Evolutionary conservation across 2,329 filamentous ascomycete species (phyloP), one percentile per base, ranked within the genome.

Genomic region (Zasmidium citrigriseum): DNA sequence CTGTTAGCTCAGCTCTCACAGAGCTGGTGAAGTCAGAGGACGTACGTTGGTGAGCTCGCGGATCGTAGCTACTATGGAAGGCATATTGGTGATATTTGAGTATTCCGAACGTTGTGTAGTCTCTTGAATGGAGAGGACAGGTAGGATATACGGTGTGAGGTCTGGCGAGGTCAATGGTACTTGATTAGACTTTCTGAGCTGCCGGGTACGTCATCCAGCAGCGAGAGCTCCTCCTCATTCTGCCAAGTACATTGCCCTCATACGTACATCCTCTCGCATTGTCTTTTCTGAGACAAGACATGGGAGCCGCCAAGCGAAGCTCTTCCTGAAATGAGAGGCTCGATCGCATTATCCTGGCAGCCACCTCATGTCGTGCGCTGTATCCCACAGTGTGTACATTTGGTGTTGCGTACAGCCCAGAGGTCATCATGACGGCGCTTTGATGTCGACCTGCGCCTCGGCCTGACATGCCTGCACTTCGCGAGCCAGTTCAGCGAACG

Each of bases 21-120:
- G 23, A 48, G 47, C 14, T 51, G 54, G 25, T 52, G 18, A 24
- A 12, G 3, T 7, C 10, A n/a, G 9, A 27, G 14, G 25, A 53
- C 55, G 23, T 38, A 57, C 55, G 27, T 57, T 57, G 38, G 55
- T 49, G 16, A 57, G 41, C 23, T 57, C 55, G 44, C 48, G 23
- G 20, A 57, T 49, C 16, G 54, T 47, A 22, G 16, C 16, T 4
- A 38, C 21, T 12, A 48, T 41, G 14, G 34, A 27, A 21, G 55
- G 46, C 55, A 57, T 57, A 9, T 10, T 57, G 41, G 9, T 41
- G 34, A n/a, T 41, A n/a, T 9, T 41, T n/a, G 18, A 41, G 14
- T 11, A n/a, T 4, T 16, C 18, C 4, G 18, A 16, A 4, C 4
- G 34, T n/a, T 16, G 12, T 41, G 34, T 4, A n/a, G 14, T 41